Conservation (phyloP, 352 stramenopile genomes). For the Pythium angustatum region DNA sequence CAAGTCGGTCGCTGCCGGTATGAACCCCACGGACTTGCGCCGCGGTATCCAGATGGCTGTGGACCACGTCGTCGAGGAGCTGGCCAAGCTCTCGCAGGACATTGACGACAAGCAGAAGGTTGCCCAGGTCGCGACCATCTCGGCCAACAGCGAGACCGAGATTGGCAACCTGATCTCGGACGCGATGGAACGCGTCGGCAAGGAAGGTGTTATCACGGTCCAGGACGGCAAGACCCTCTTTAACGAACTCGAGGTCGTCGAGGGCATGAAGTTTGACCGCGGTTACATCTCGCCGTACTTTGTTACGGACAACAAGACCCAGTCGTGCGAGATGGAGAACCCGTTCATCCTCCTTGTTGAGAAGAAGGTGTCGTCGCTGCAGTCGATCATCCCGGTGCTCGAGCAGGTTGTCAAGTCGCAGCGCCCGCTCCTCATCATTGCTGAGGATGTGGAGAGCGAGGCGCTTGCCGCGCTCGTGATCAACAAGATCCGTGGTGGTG, state of each 20-base stretch:
- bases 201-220: slow-evolving; percentile 98
- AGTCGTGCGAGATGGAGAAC: slow-evolving; percentile 99
- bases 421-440: slow-evolving; percentile 98
- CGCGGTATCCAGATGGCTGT: slow-evolving; percentile 98
- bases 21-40: slow-evolving; percentile 99
- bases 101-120: slow-evolving; percentile 99
- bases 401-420: slow-evolving; percentile 97
- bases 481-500: slow-evolving; percentile 99
- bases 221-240: slow-evolving; percentile 99
- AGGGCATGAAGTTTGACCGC: slow-evolving; percentile 99
- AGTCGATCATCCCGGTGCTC: slow-evolving; percentile 96
- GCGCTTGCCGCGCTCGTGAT: slow-evolving; percentile 98
- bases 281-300: slow-evolving; percentile 99
- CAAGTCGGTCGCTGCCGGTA: slow-evolving; percentile 98
- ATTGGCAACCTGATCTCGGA: slow-evolving; percentile 98
- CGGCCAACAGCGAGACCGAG: slow-evolving; percentile 97
- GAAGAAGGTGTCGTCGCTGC: slow-evolving; percentile 98
- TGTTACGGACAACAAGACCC: slow-evolving; percentile 99
- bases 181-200: slow-evolving; percentile 99
- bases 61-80: slow-evolving; percentile 94
- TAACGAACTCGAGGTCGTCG: slow-evolving; percentile 99
- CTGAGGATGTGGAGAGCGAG: slow-evolving; percentile 99
- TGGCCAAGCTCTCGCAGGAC: slow-evolving; percentile 95
- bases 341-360: slow-evolving; percentile 99
- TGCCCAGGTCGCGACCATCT: slow-evolving; percentile 99